phyloP scores from a whole-genome alignment of 2,329 filamentous ascomycete species.

The Neofusicoccum sp. region DNA sequence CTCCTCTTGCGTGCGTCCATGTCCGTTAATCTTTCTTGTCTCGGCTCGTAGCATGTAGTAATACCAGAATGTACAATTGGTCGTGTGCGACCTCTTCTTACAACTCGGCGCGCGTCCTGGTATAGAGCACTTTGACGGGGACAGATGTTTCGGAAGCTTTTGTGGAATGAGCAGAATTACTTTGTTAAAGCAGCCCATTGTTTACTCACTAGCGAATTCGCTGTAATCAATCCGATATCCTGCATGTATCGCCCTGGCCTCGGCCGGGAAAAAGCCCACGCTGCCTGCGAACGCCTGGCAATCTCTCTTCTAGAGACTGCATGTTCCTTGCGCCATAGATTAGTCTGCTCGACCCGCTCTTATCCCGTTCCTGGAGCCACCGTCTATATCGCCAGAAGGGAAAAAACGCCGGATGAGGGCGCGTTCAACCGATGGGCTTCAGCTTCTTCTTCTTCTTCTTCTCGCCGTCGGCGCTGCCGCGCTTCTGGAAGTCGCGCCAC shows the following conservation, averaged over 20 bases:
- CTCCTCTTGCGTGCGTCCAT: too few relatives aligned
- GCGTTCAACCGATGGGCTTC: constrained; percentile 50
- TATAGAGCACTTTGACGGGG: constrained; percentile 2
- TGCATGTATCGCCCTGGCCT: background rate
- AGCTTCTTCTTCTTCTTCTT: constrained; percentile 55
- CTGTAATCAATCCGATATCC: background rate
- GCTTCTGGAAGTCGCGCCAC: constrained; percentile 80
- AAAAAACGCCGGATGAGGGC: background rate
- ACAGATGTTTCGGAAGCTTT: background rate
- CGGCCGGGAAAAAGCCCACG: background rate
- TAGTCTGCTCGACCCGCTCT: background rate
- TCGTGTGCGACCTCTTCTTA: background rate
- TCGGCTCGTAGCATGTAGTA: too few relatives aligned
- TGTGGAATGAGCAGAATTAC: constrained; percentile 16
- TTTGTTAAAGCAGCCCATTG: background rate
- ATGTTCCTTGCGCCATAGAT: constrained; percentile 7
- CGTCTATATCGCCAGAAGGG: background rate
- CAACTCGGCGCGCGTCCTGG: background rate
- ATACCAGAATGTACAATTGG: too few relatives aligned
- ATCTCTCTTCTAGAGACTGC: constrained; percentile 5
- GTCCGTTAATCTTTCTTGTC: too few relatives aligned
- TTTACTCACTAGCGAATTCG: constrained; percentile 15
- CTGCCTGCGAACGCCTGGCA: constrained; percentile 6
- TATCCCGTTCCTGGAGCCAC: background rate
- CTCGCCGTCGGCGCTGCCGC: constrained; percentile 34